phyloP scores from a whole-genome alignment of 1,139 yeast genomes.

The Pichia sp. region DNA sequence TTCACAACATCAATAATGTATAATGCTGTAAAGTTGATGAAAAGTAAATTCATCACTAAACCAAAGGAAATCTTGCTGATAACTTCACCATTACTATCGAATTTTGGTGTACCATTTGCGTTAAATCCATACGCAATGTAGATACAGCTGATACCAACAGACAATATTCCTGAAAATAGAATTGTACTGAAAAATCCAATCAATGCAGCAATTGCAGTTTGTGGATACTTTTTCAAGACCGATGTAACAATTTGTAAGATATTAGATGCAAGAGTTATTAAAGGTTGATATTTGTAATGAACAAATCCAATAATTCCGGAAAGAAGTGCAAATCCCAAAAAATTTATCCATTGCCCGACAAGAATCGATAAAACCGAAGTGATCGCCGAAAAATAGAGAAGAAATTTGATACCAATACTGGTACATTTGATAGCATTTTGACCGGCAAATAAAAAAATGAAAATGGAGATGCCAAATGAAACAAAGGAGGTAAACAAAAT shows the following conservation, averaged over 20 bases:
- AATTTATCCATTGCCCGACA: constrained; percentile 64
- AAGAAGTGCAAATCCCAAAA: constrained; percentile 62
- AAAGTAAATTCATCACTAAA: constrained; percentile 50
- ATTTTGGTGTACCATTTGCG: constrained; percentile 41
- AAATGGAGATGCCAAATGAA: constrained; percentile 49
- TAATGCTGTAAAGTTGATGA: constrained; percentile 58
- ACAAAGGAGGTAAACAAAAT: constrained; percentile 60
- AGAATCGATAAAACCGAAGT: constrained; percentile 66
- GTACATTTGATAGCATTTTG: constrained; percentile 61
- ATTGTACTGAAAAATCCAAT: constrained; percentile 39
- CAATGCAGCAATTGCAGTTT: constrained; percentile 55
- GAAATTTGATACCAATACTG: constrained; percentile 57
- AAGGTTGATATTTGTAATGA: constrained; percentile 61
- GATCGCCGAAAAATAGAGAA: constrained; percentile 62
- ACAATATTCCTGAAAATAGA: constrained; percentile 15
- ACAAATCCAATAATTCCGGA: constrained; percentile 58
- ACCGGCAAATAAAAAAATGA: constrained; percentile 57
- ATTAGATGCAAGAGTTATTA: constrained; percentile 56
- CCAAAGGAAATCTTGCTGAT: constrained; percentile 65
- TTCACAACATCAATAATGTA: constrained; percentile 79
- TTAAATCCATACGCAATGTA: constrained; percentile 36
- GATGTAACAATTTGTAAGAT: constrained; percentile 66
- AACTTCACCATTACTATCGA: constrained; percentile 19
- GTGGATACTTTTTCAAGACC: constrained; percentile 68
- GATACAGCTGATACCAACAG: constrained; percentile 16